Conservation (phyloP, 208 protist species). For the Wallacemonas sp. region DNA sequence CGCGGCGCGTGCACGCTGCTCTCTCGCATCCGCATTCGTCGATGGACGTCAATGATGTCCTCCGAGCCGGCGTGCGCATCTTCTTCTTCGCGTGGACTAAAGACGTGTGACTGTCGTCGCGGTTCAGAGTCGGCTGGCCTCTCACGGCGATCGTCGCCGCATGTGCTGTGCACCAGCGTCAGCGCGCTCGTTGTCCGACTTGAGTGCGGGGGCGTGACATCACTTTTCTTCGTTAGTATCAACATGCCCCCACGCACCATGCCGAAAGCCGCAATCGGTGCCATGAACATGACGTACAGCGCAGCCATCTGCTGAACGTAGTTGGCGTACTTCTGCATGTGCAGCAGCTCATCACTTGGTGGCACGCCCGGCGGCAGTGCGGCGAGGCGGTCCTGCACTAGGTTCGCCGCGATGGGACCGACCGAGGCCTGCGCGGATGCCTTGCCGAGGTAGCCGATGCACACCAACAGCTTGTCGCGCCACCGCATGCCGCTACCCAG, state of each 20-base stretch:
- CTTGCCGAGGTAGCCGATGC: slow-evolving; percentile 68
- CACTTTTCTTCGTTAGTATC: slow-evolving; percentile 39
- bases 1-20: too few relatives aligned
- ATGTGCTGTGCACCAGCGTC: not conserved
- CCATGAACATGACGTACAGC: slow-evolving; percentile 83
- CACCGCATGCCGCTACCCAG: slow-evolving; percentile 47
- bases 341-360: slow-evolving; percentile 18
- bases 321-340: slow-evolving; percentile 40
- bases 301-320: slow-evolving; percentile 71
- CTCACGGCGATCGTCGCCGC: too few relatives aligned
- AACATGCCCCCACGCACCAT: slow-evolving; percentile 53
- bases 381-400: slow-evolving; percentile 42
- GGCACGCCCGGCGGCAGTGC: slow-evolving; percentile 20
- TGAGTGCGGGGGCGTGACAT: too few relatives aligned
- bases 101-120: too few relatives aligned
- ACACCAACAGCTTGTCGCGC: slow-evolving; percentile 61
- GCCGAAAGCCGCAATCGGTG: slow-evolving; percentile 56
- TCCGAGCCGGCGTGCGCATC: too few relatives aligned
- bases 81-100: too few relatives aligned
- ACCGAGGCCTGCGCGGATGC: slow-evolving; percentile 77
- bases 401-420: slow-evolving; percentile 57
- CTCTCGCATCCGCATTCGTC: too few relatives aligned
- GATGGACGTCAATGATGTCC: too few relatives aligned
- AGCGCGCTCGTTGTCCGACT: not conserved
- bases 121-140: not conserved